Percentiles rank a stretch among this genome's conserved stretches.
Evolutionary conservation across 2,329 filamentous ascomycete genomes (phyloP).

Genomic region (Fusarium proliferatum): DNA sequence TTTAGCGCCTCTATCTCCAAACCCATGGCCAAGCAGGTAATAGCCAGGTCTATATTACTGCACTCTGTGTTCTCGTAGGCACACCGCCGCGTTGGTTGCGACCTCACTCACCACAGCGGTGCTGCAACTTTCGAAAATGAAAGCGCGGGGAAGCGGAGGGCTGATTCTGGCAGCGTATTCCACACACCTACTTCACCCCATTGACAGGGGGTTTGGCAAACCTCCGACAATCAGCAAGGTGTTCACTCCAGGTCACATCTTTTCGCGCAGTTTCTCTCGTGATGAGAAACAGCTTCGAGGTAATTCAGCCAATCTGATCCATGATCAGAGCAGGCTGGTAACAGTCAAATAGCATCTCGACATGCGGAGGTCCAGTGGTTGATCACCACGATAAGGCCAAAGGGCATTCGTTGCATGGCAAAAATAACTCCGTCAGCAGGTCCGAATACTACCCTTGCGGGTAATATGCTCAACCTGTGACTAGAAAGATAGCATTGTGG

Average conservation of each 20-base stretch:
- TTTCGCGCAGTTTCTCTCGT: not conserved
- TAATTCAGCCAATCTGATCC: not conserved
- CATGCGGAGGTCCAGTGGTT: not conserved
- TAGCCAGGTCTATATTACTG: constrained; percentile 33
- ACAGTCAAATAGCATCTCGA: constrained; percentile 5
- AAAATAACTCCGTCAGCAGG: constrained; percentile 19
- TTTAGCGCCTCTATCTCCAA: constrained; percentile 35
- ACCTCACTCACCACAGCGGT: constrained; percentile 24
- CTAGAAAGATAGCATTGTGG: constrained; percentile 14
- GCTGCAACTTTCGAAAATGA: constrained; percentile 13
- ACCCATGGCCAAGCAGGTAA: constrained; percentile 23
- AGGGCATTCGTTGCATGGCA: constrained; percentile 7
- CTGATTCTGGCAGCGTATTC: constrained; percentile 20
- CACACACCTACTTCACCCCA: constrained; percentile 10
- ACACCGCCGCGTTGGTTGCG: constrained; percentile 40
- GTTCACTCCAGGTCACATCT: constrained; percentile 1
- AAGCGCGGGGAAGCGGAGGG: constrained; percentile 33
- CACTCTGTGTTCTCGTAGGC: constrained; percentile 28
- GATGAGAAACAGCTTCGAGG: not conserved
- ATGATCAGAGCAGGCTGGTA: not conserved
- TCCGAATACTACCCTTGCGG: constrained; percentile 19
- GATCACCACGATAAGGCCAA: constrained; percentile 3
- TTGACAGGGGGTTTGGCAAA: constrained; percentile 4
- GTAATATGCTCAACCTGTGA: constrained; percentile 4
- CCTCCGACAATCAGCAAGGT: not conserved